Evolutionary conservation across 2,329 filamentous ascomycete species (phyloP), one percentile per base, ranked within the genome.

Genomic region (Elsinoe batatas): DNA sequence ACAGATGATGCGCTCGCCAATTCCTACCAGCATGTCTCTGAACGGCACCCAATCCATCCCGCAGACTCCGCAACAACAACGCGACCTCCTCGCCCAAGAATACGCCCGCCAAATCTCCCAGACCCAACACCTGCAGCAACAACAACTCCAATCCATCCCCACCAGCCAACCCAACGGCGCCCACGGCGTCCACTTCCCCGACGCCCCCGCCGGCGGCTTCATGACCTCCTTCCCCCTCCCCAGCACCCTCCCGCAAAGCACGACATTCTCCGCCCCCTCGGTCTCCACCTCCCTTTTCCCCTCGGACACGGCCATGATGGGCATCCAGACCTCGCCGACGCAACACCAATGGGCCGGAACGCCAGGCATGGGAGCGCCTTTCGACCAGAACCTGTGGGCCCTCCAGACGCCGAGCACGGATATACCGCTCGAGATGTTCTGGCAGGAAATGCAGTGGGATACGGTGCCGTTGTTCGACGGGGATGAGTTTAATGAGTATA

Each of bases 401-500:
- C 32, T 38, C 17, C 32, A 36, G 47, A 51, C 47, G 11, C 47
- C 47, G 32, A 15, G 30, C n/a, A 38, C 47, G 32, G 47, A 51
- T 11, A 51, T 51, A 6, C 47, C 47, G 33, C 17, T 51, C n/a
- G 47, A 51, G 33, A 51, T 51, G 33, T 63, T 59, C 43, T 63
- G 61, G 61, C 57, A 63, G 35, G 60, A 61, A 11, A 62, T 63
- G 61, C 61, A 62, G 60, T 62, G 61, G 60, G 60, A 63, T 37
- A 58, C 61, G 2, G 59, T 43, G 54, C 60, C 47, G 12, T 12
- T 37, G 32, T 51, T 51, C 17, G 47, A 51, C 15, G 47, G 47
- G 18, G 47, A 51, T 17, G 47, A 51, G 18, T 51, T 51, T n/a
- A 51, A 51, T n/a, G 47, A 51, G 47, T 51, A 51, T 38, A 51